A percentile compares a stretch with the other conserved stretches of the same genome.
These are phyloP conservation scores for Raddia guianensis DNA, from an alignment of 176 grass and related monocot genomes.

Conservation along the genomic window DNA sequence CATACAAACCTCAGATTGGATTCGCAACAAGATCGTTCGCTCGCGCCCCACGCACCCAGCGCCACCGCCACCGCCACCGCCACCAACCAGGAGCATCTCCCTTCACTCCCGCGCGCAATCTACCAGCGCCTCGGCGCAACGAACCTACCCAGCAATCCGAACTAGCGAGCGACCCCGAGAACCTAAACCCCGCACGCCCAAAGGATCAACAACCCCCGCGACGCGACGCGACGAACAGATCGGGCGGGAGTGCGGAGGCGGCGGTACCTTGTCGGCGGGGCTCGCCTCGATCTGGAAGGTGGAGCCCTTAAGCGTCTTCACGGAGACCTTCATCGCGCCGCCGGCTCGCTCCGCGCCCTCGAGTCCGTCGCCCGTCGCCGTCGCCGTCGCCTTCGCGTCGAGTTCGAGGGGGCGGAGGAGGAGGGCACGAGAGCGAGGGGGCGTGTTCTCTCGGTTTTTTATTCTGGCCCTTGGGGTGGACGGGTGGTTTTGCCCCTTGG, in stretches of 20 bases:
- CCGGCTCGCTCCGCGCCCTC: neutral
- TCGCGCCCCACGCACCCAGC: too few relatives aligned
- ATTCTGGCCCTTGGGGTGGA: conserved; percentile 20
- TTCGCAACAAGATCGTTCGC: neutral
- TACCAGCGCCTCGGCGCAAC: neutral
- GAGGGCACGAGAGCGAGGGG: neutral
- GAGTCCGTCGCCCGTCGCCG: neutral
- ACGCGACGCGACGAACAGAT: conserved; percentile 28
- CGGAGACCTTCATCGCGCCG: conserved; percentile 71
- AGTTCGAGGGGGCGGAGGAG: conserved; percentile 18
- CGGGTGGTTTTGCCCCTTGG: conserved; percentile 14
- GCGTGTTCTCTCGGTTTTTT: conserved; percentile 35
- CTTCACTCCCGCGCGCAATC: neutral
- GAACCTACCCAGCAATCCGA: neutral
- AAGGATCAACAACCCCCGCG: neutral
- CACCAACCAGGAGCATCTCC: too few relatives aligned
- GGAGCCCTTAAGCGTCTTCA: conserved; percentile 83
- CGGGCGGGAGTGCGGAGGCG: neutral
- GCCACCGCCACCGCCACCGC: neutral
- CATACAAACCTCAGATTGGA: conserved; percentile 29
- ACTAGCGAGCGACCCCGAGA: neutral
- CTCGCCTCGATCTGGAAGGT: conserved; percentile 79
- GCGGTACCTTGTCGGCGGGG: conserved; percentile 55
- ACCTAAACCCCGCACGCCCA: neutral
- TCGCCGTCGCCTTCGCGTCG: conserved; percentile 23